Base-by-base conservation (phyloP, 441 rosid species). In the Brassica hybrid region DNA sequence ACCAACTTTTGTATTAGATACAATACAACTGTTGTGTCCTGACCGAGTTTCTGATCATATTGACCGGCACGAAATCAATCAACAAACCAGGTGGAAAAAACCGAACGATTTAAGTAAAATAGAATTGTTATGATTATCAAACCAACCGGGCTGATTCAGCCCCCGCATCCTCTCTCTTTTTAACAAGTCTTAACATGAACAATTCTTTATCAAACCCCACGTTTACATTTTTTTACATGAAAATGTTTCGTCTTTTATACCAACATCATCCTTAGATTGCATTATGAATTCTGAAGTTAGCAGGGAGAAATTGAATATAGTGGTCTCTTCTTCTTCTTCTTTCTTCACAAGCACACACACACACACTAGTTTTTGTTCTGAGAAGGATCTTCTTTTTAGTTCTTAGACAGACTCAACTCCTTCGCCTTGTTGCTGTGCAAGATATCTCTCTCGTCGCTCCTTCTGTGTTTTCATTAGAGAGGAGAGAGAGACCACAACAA, bases 361-460 rank as follows among this genome's bases (percentile, higher is more conserved):
- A 27, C 32, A 27, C 32, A 4, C 10, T 76, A 7, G 54, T 7
- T 45, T 13, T 43, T 48, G 32, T 27, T n/a, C 73, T 67, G 38
- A 67, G 52, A 67, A 75, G 38, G 14, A 32, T 64, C 60, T 38
- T 63, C 8, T 27, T 27, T 21, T 41, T 9, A 18, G 32, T 59
- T 48, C 57, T 78, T 56, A 78, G 48, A 78, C 81, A 72, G 90
- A 87, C 19, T 88, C 94, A 62, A 79, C 86, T 23, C 84, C 91
- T 77, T 86, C 89, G 13, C 82, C 86, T 81, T 88, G 89, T 77
- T 85, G 91, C 48, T 75, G 86, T 9, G 91, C 91, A 59, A 86
- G 89, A 75, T 88, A 88, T 74, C 87, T 85, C 80, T 88, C 91
- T 59, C 84, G 60, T 19, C 84, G 75, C 63, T 79, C 82, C 79